These are phyloP conservation scores for Metrosideros polymorpha DNA, from an alignment of 441 rosid species.

Conservation along the genomic window DNA sequence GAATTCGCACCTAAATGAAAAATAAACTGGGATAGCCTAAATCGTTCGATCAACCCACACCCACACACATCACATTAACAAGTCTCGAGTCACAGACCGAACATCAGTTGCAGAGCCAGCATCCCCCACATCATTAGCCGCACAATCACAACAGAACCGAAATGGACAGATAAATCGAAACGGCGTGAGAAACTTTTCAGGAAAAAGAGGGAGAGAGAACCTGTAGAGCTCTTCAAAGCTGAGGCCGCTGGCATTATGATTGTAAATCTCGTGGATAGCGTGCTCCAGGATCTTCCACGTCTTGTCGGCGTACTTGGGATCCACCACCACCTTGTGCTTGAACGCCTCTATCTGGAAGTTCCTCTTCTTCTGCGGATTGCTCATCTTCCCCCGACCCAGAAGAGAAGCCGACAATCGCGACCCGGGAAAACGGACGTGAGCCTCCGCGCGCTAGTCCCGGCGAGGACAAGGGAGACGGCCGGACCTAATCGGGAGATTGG, in stretches of 20 bases:
- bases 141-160: not conserved
- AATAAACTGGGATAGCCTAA: not conserved
- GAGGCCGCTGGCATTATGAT: conserved; percentile 95
- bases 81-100: not conserved
- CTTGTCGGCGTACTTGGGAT: conserved; percentile 94
- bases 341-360: conserved; percentile 94
- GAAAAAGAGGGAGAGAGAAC: conserved; percentile 9
- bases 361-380: conserved; percentile 79
- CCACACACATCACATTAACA: not conserved
- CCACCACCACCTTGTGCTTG: conserved; percentile 88
- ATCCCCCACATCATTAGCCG: not conserved
- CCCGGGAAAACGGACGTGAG: not conserved
- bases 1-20: not conserved
- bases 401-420: not conserved
- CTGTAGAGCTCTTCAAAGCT: conserved; percentile 95
- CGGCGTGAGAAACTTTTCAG: not conserved
- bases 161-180: not conserved
- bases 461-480: not conserved
- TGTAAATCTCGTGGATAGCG: conserved; percentile 95
- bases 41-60: not conserved
- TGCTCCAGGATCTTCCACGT: conserved; percentile 93
- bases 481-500: not conserved
- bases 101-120: not conserved
- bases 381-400: conserved; percentile 22
- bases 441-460: not conserved